Conservation (phyloP, 139 green algal species). For the Picochlorum sp. region DNA sequence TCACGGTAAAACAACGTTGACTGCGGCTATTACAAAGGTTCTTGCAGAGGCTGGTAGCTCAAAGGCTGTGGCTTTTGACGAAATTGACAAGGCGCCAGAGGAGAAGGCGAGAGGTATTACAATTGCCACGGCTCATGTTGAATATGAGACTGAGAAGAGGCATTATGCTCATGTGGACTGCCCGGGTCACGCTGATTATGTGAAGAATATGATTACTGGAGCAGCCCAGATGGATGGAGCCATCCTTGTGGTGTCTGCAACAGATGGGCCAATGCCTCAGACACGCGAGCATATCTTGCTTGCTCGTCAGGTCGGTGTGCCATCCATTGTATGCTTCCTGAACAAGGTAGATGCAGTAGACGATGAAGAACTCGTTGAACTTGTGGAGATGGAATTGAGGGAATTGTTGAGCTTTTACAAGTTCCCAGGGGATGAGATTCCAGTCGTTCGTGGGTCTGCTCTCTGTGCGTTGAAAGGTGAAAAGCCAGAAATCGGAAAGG, state of each 20-base stretch:
- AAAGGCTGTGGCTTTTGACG: slow-evolving; percentile 83
- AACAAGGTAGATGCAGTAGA: slow-evolving; percentile 98
- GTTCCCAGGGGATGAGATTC: slow-evolving; percentile 88
- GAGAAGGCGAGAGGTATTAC: slow-evolving; percentile 99
- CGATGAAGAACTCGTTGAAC: slow-evolving; percentile 93
- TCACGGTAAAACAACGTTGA: slow-evolving; percentile 98
- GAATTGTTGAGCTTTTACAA: slow-evolving; percentile 98
- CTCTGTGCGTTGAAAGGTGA: slow-evolving; percentile 84
- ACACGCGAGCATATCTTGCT: slow-evolving; percentile 97
- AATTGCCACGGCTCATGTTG: slow-evolving; percentile 93
- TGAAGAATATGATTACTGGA: slow-evolving; percentile 99
- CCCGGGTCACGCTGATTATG: slow-evolving; percentile 97
- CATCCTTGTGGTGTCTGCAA: slow-evolving; percentile 94
- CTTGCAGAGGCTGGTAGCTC: slow-evolving; percentile 73
- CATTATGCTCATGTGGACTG: slow-evolving; percentile 99
- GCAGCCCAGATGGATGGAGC: slow-evolving; percentile 97
- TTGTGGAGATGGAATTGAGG: slow-evolving; percentile 98
- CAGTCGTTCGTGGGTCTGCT: slow-evolving; percentile 77
- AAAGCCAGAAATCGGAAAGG: slow-evolving; percentile 65
- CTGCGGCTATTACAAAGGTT: slow-evolving; percentile 89
- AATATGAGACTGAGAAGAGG: slow-evolving; percentile 94
- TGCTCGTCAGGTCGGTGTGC: slow-evolving; percentile 92
- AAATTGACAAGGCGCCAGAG: slow-evolving; percentile 99
- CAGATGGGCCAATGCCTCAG: slow-evolving; percentile 97
- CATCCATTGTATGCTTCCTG: slow-evolving; percentile 91